Evolutionary conservation across 768 basidiomycete species (phyloP), one percentile per base, ranked within the genome.

Genomic region (Calocera cornea): DNA sequence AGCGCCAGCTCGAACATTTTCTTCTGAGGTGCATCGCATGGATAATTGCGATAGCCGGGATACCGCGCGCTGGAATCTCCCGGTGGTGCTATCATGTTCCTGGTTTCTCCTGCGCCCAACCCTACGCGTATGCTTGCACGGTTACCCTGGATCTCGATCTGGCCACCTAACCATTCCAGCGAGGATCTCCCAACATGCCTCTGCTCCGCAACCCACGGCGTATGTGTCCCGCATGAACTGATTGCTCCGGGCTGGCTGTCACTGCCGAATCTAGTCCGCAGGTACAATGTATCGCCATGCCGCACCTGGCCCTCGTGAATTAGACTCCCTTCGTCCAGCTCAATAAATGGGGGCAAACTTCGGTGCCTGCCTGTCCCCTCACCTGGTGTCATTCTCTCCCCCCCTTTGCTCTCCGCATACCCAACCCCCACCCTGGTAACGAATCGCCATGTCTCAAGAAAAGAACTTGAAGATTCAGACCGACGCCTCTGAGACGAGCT

Each of bases 81-180:
- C 54, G 54, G 22, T 60, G 14, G 31, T 33, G 31, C 54, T 33
- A 16, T 60, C 54, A 16, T 60, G 54, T 60, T 60, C 54, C 54
- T 60, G 27, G 22, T 7, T 60, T 33, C 54, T 33, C 54, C 54
- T 29, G 31, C 27, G 16, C 54, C 31, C 31, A 16, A 33, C 31
- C 31, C 31, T 27, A 33, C 54, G 31, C 54, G 54, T 2, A 33
- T 19, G 24, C 54, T 33, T 33, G 16, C 31, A 22, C 14, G 31
- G 54, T 33, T 29, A 60, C 54, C 54, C 54, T 60, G 54, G 54
- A 60, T 60, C 31, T 60, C 31, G 31, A 60, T 60, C 54, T 60
- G 24, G 54, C 54, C 54, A 60, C 22, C 31, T 10, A 60, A 10
- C 54, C 31, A 33, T 60, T 60, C 31, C 11, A 60, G 54, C 54